These are phyloP conservation scores for Pseudogymnoascus sp. DNA, from an alignment of 2,329 filamentous ascomycete species.

Conservation along the genomic window DNA sequence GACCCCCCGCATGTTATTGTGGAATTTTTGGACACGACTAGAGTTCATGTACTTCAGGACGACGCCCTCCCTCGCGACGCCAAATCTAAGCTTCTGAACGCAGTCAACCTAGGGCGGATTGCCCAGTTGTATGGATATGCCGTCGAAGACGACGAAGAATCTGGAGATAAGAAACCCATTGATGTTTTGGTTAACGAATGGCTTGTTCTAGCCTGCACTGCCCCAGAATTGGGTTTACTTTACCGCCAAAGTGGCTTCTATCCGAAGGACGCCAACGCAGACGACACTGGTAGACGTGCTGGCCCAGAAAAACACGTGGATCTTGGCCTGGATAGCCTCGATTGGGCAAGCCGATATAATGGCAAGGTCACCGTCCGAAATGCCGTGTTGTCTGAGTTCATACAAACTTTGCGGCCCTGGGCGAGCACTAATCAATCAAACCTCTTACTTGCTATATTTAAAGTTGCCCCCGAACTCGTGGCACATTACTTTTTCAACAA, in stretches of 20 bases:
- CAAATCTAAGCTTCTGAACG: slow-evolving; percentile 70
- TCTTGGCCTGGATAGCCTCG: slow-evolving; percentile 59
- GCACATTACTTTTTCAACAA: slow-evolving; percentile 81
- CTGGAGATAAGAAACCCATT: slow-evolving; percentile 44
- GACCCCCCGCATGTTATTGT: slow-evolving; percentile 69
- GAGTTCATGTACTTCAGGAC: slow-evolving; percentile 65
- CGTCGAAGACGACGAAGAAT: slow-evolving; percentile 38
- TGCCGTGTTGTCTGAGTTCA: slow-evolving; percentile 67
- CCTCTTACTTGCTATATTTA: slow-evolving; percentile 72
- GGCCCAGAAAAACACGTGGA: slow-evolving; percentile 38
- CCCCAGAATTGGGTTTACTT: slow-evolving; percentile 62
- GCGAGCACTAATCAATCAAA: slow-evolving; percentile 73
- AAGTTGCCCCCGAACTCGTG: slow-evolving; percentile 73
- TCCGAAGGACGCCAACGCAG: slow-evolving; percentile 58
- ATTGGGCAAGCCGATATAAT: slow-evolving; percentile 60
- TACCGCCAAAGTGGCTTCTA: slow-evolving; percentile 78
- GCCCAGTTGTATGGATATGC: slow-evolving; percentile 61
- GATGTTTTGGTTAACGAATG: slow-evolving; percentile 67
- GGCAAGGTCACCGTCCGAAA: slow-evolving; percentile 70
- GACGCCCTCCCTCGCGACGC: slow-evolving; percentile 61
- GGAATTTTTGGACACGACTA: slow-evolving; percentile 66
- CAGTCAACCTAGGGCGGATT: slow-evolving; percentile 64
- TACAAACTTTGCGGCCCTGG: slow-evolving; percentile 74
- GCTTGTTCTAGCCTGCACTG: slow-evolving; percentile 67
- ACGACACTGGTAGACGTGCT: slow-evolving; percentile 35